Base-by-base conservation (phyloP, 1,284 basidiomycete species). In the Trametes sp. region DNA sequence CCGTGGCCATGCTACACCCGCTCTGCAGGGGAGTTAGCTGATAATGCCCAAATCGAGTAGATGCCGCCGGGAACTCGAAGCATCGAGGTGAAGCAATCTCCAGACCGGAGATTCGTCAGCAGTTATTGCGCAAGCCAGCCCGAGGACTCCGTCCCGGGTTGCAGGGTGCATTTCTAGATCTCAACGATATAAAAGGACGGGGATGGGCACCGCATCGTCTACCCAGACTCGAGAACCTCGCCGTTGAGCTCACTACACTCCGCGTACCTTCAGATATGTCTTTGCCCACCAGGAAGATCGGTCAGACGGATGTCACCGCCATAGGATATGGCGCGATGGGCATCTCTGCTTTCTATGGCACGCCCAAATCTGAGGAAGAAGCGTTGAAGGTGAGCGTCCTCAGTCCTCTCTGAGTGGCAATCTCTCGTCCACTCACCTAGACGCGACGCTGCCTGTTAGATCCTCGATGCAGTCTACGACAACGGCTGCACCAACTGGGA, bases 251-350 rank as follows among this genome's bases (percentile, higher is more conserved):
- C 38, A 41, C 11, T n/a, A 41, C 5, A n/a, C n/a, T n/a, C n/a
- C n/a, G 19, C 21, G 19, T 14, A 42, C 19, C 41, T 42, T 42
- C 19, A 13, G 16, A 21, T n/a, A 63, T 65, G 61, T 45, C 66
- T 33, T 61, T 67, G n/a, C 67, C 61, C 2, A 69, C 64, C 6
- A 65, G 69, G 50, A 69, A 65, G 45, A 61, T 70, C 29, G 69
- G 64, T 28, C 33, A 59, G 24, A 35, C 49, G 16, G 44, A 61
- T 0, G 66, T 76, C 33, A 59, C 66, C n/a, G 70, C 73, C 49
- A 68, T 75, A 33, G 73, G 73, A 23, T 74, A 66, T 29, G 75
- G 73, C 16, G 65, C 66, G 1, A 75, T 75, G 74, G 72, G 72
- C 33, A 56, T 76, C 23, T 66, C 70, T 10, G 65, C 61, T 3